These are phyloP conservation scores for Avena atlantica DNA, from an alignment of 176 grass and related monocot genomes.

Conservation along the genomic window DNA sequence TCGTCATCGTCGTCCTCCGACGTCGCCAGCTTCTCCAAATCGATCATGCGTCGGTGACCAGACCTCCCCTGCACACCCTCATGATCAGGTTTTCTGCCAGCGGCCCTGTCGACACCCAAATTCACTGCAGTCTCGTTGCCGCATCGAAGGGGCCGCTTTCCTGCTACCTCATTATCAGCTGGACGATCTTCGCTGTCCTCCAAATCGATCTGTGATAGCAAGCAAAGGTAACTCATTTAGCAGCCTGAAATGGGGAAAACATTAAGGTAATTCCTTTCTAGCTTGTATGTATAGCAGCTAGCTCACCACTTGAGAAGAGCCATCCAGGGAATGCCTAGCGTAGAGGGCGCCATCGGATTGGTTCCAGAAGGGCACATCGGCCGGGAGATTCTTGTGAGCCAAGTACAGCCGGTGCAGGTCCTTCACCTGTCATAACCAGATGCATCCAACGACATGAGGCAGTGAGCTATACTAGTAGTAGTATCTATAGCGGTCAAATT, in stretches of 20 bases:
- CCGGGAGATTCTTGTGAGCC: conserved; percentile 47
- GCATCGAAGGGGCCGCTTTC: not conserved
- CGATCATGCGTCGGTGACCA: conserved; percentile 29
- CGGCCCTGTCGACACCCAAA: not conserved
- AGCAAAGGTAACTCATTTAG: conserved; percentile 4
- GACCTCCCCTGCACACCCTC: not conserved
- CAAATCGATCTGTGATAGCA: conserved; percentile 37
- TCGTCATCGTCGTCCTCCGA: conserved; percentile 42
- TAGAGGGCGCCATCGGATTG: conserved; percentile 16
- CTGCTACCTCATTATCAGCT: not conserved
- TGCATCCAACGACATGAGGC: not conserved
- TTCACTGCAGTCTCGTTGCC: not conserved
- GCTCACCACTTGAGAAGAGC: conserved; percentile 44
- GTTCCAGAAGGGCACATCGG: conserved; percentile 39
- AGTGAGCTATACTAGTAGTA: not conserved
- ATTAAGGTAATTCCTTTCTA: not conserved
- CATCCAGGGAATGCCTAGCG: conserved; percentile 18
- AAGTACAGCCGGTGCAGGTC: conserved; percentile 57
- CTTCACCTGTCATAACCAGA: conserved; percentile 42
- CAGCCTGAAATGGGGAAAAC: not conserved
- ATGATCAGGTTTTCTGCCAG: conserved; percentile 25
- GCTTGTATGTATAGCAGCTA: not conserved
- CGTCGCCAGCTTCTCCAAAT: conserved; percentile 49
- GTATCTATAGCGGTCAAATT: not conserved
- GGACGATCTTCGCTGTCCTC: not conserved